phyloP scores from a whole-genome alignment of 768 basidiomycete genomes.

The Jaapia argillacea region DNA sequence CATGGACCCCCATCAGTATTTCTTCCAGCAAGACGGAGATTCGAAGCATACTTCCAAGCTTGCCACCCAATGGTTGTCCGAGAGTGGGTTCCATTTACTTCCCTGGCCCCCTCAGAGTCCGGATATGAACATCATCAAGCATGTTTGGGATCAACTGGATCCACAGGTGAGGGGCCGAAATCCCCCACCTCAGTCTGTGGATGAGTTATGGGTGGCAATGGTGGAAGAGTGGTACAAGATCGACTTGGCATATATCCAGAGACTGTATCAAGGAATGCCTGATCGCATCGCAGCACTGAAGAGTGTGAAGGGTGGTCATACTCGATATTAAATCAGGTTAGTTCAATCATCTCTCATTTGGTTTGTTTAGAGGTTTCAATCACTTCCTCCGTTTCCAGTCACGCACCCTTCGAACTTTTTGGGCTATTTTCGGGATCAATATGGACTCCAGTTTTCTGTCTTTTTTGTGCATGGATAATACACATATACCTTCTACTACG shows the following conservation, averaged over 20 bases:
- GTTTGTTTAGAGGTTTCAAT: too few species aligned
- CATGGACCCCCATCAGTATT: slow-evolving; percentile 8
- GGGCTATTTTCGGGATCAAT: too few species aligned
- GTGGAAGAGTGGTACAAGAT: slow-evolving; percentile 3
- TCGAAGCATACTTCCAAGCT: slow-evolving; percentile 24
- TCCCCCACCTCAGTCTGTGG: slow-evolving; percentile 9
- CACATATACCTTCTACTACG: too few species aligned
- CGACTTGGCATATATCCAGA: slow-evolving; percentile 1
- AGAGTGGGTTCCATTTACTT: slow-evolving; percentile 17
- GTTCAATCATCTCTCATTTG: too few species aligned
- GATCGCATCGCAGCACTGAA: too few species aligned
- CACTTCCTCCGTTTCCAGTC: too few species aligned
- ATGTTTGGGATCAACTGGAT: slow-evolving; percentile 23
- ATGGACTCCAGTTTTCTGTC: too few species aligned
- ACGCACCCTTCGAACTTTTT: too few species aligned
- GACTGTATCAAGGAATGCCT: slow-evolving; percentile 1
- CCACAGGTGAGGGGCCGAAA: slow-evolving; percentile 5
- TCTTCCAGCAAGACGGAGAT: slow-evolving; percentile 28
- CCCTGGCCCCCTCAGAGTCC: slow-evolving; percentile 23
- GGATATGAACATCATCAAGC: slow-evolving; percentile 26
- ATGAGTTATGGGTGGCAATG: slow-evolving; percentile 13
- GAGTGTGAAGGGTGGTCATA: neutral
- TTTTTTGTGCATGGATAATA: too few species aligned
- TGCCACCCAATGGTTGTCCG: slow-evolving; percentile 18
- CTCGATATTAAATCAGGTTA: neutral